Percentiles rank a stretch among this genome's conserved stretches.
Conservation (phyloP, 2,329 filamentous ascomycete genomes). For the Coniochaeta prunicola region DNA sequence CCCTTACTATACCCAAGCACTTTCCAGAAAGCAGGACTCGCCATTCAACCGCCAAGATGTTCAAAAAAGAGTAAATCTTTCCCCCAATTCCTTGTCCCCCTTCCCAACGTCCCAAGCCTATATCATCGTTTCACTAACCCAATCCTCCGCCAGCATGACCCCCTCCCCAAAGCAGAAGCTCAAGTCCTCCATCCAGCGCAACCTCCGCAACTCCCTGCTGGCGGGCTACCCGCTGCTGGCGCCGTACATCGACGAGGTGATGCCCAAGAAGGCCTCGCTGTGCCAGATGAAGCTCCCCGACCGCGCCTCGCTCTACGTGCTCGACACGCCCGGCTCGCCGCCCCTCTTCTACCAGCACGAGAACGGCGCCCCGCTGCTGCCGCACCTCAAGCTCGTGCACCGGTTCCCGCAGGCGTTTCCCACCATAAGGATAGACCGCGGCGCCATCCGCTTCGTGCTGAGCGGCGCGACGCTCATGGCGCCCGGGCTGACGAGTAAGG, state of each 20-base stretch:
- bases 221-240: conserved; percentile 79
- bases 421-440: conserved; percentile 83
- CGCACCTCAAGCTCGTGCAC: conserved; percentile 85
- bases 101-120: no score
- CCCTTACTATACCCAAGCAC: not conserved
- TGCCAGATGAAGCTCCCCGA: conserved; percentile 91
- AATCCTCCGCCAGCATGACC: conserved; percentile 51
- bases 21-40: not conserved
- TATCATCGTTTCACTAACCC: no score
- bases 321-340: conserved; percentile 45
- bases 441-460: conserved; percentile 93
- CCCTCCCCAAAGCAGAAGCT: conserved; percentile 86
- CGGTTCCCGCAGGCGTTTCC: conserved; percentile 80
- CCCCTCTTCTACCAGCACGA: conserved; percentile 91
- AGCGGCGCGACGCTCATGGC: conserved; percentile 94
- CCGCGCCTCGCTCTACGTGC: conserved; percentile 79
- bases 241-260: conserved; percentile 84
- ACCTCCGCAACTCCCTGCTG: conserved; percentile 73
- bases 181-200: conserved; percentile 91
- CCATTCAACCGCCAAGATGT: conserved; percentile 52
- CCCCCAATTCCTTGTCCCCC: not conserved
- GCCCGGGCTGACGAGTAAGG: conserved; percentile 78
- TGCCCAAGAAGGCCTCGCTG: conserved; percentile 90
- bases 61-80: conserved; percentile 74
- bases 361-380: conserved; percentile 64